Evolutionary conservation across 441 rosid genomes (phyloP), one percentile per base, ranked within the genome.

Genomic region (Pelargonium citronellum): DNA sequence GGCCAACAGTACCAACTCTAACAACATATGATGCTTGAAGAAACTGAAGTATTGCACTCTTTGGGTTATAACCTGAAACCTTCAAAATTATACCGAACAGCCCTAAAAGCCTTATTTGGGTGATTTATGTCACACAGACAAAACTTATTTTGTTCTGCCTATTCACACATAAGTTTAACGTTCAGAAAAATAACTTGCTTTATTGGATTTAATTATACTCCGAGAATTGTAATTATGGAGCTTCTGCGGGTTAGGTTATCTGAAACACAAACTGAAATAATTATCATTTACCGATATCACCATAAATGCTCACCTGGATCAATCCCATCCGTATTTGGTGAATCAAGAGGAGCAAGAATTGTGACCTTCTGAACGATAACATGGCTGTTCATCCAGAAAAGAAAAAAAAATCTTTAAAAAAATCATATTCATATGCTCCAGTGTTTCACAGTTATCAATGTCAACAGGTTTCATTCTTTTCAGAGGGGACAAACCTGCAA

Each of bases 301-400:
- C 37, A 30, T 30, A 30, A 30, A 30, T 30, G 37, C 37, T 0
- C 75, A 94, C 97, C 98, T 71, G 96, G 97, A 87, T 95, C 92
- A 67, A 95, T 88, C 67, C 99, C 99, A 51, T 91, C 97, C 8
- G 99, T 95, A 67, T 95, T 95, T 44, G 97, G 99, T 64, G 99
- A 90, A 53, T 90, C 91, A 71, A 87, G 91, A 74, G 99, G 99
- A 78, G 99, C 96, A 67, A 84, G 89, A 66, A 95, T 95, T 37
- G 92, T 90, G 77, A 95, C 86, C 75, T 91, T 88, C 78, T 85
- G 89, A 75, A 95, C 85, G 69, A 79, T 80, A 53, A 95, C 97
- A 69, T 88, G 85, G 80, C 99, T 95, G 91, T 87, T 81, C 79
- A 85, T 74, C 83, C 80, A 79, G 70, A 76, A 83, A 86, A 85